phyloP scores from a whole-genome alignment of 306 rosid species.

The Begonia peltatifolia region DNA sequence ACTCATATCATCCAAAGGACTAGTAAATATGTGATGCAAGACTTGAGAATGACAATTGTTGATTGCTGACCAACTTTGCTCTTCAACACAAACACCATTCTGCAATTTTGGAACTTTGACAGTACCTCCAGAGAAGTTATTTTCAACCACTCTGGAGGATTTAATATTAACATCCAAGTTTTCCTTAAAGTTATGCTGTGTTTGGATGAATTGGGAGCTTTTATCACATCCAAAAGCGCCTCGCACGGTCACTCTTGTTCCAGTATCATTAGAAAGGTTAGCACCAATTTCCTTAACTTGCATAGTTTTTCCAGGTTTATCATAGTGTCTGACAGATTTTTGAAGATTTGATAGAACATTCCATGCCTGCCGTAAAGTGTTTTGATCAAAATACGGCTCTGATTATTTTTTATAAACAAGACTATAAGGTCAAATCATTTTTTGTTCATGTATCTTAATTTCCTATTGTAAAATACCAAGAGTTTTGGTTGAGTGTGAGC shows the following conservation, averaged over 20 bases:
- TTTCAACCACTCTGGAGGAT: constrained; percentile 7
- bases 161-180: constrained; percentile 16
- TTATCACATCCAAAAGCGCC: constrained; percentile 17
- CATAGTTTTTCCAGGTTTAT: constrained; percentile 49
- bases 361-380: constrained; percentile 51
- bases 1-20: constrained; percentile 15
- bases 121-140: constrained; percentile 16
- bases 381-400: not conserved
- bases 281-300: constrained; percentile 18
- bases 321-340: constrained; percentile 39
- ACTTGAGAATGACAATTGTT: constrained; percentile 22
- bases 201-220: constrained; percentile 8
- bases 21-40: constrained; percentile 24
- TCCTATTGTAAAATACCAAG: not conserved
- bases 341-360: constrained; percentile 47
- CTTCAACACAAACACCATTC: constrained; percentile 14
- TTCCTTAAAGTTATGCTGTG: constrained; percentile 12
- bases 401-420: constrained; percentile 4
- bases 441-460: not conserved
- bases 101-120: constrained; percentile 17
- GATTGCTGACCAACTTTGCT: constrained; percentile 24
- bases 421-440: not conserved
- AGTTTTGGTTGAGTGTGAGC: not conserved
- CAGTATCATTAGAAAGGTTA: constrained; percentile 14
- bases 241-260: constrained; percentile 18